These are phyloP conservation scores for Verticillium nubilum DNA, from an alignment of 2,329 filamentous ascomycete genomes.

Conservation along the genomic window DNA sequence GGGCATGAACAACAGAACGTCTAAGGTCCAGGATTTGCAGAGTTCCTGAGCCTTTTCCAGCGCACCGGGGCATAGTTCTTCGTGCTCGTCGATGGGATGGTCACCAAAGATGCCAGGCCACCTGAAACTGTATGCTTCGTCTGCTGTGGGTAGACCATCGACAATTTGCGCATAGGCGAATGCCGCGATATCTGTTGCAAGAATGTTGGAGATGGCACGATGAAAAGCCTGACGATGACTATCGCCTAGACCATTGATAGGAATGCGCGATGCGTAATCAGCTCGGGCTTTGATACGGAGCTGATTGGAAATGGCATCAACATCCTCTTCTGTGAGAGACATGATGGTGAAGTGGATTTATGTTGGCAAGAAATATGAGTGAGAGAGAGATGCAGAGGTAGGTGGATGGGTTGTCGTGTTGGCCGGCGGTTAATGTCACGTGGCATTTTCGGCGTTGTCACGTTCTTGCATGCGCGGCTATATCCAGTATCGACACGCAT, in stretches of 20 bases:
- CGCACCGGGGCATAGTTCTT: background rate
- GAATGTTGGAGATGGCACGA: background rate
- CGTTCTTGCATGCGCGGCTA: no score
- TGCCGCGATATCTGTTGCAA: background rate
- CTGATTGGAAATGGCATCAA: background rate
- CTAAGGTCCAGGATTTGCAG: background rate
- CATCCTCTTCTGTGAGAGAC: background rate
- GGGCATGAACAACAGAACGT: background rate
- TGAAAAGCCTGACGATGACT: background rate
- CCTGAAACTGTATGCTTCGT: background rate
- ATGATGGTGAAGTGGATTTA: background rate
- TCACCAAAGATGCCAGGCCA: background rate
- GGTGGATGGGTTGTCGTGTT: no score
- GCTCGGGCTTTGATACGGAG: background rate
- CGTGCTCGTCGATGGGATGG: background rate
- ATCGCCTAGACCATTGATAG: background rate
- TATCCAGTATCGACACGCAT: no score
- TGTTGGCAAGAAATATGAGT: no score
- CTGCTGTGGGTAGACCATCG: background rate
- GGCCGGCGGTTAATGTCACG: no score
- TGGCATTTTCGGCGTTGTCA: no score
- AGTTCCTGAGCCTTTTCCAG: background rate
- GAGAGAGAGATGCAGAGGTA: no score
- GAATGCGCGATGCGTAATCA: background rate
- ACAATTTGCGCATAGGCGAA: background rate